Evolutionary conservation across 352 stramenopile species (phyloP), one percentile per base, ranked within the genome.

Genomic region (Pythium sp.): DNA sequence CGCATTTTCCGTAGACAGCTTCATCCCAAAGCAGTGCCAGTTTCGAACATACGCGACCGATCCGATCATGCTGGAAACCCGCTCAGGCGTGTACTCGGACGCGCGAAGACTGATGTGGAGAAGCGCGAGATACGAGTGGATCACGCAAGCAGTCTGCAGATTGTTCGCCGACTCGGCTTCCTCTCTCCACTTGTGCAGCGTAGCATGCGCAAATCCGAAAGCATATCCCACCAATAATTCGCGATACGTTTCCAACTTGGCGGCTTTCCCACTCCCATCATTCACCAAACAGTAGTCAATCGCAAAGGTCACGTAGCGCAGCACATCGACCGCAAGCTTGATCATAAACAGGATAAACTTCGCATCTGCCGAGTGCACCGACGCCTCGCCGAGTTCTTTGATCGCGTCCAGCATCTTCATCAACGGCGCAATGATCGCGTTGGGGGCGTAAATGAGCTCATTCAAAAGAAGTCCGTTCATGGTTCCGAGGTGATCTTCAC

Each of bases 381-480:
- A 94, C 14, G 85, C 85, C 59, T 94, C 85, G 2, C 83, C 84
- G 38, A 96, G 81, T 62, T 96, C 88, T 32, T 85, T 88, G 55
- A 94, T 87, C 11, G 84, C 86, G 24, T 92, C 69, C 14, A 97
- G 66, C 81, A 97, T 95, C 46, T 87, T 86, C n/a, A 96, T 49
- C 14, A 96, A 63, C 8, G 90, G 85, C 12, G 71, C 54, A 34
- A 95, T 59, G 46, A 94, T 77, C 28, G 87, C 95, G 68, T 98
- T 92, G 34, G 98, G 97, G 6, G 93, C 96, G 75, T 99, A 97
- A 15, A 96, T 83, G 55, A 99, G 89, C 71, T 99, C 98, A 73
- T 99, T 99, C 58, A 99, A 92, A 14, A 99, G 80, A 26, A 98
- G 93, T 4, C 97, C 98, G 64, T 97, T 95, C 73, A 98, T 97